phyloP scores from a whole-genome alignment of 2,329 filamentous ascomycete species.

The Calycina marina region DNA sequence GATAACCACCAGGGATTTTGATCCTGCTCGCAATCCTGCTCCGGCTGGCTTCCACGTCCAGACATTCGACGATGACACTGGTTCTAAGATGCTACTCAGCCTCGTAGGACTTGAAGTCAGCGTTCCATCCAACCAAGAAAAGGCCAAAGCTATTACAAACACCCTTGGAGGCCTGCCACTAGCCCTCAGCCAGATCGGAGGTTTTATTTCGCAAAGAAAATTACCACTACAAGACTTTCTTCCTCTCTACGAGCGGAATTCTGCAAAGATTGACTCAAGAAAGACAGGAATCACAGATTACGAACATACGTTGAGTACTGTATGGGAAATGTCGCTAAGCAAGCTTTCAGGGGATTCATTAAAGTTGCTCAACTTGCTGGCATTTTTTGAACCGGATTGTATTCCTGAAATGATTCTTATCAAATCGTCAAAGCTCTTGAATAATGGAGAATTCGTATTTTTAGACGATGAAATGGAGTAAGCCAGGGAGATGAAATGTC shows the following conservation, averaged over 20 bases:
- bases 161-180: background rate
- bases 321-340: background rate
- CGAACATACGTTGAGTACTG: background rate
- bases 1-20: too few species aligned
- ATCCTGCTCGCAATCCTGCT: too few species aligned
- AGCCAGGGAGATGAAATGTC: background rate
- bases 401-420: too few species aligned
- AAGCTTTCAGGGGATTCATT: background rate
- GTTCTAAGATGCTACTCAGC: too few species aligned
- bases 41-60: too few species aligned
- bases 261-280: background rate
- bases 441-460: background rate
- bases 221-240: background rate
- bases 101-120: too few species aligned
- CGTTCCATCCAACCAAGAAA: too few species aligned
- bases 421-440: background rate
- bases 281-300: background rate
- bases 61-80: too few species aligned
- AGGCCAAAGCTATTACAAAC: too few species aligned
- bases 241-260: background rate
- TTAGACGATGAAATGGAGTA: background rate
- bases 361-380: background rate
- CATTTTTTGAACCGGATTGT: too few species aligned
- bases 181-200: background rate
- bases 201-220: background rate